phyloP scores from a whole-genome alignment of 352 stramenopile species.

The Phytopythium helicoides region DNA sequence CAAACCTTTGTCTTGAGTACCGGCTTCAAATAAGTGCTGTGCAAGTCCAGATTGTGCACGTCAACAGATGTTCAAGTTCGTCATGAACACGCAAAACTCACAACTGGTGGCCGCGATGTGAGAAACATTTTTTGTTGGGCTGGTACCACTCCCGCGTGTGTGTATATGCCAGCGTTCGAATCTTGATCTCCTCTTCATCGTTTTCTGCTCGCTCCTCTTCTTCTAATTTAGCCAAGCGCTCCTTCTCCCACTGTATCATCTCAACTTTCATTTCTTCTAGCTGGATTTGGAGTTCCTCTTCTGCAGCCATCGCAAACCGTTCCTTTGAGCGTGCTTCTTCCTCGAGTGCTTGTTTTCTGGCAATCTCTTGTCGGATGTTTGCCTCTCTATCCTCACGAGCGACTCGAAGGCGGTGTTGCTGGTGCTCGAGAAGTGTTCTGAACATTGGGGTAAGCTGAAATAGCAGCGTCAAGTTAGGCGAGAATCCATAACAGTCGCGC shows the following conservation, averaged over 20 bases:
- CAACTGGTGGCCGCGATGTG: conserved; percentile 51
- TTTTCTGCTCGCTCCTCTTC: conserved; percentile 45
- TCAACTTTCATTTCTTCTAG: conserved; percentile 10
- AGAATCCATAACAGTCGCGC: background rate
- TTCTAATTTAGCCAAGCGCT: conserved; percentile 18
- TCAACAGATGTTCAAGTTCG: background rate
- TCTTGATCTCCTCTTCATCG: conserved; percentile 57
- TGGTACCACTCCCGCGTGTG: conserved; percentile 61
- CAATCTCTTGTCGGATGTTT: background rate
- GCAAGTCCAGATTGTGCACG: conserved; percentile 6
- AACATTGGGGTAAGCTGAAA: conserved; percentile 35
- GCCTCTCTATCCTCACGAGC: conserved; percentile 23
- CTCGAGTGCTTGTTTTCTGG: conserved; percentile 1
- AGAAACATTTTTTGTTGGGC: conserved; percentile 62
- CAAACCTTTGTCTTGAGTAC: conserved; percentile 47
- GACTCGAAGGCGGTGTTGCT: conserved; percentile 16
- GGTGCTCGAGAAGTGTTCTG: conserved; percentile 26
- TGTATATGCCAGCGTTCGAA: conserved; percentile 53
- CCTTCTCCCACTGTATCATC: conserved; percentile 14
- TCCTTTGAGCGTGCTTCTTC: conserved; percentile 7
- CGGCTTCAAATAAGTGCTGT: conserved; percentile 60
- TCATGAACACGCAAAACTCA: conserved; percentile 17
- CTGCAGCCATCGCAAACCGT: conserved; percentile 6
- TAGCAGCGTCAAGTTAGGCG: background rate
- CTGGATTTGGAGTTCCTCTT: conserved; percentile 3